phyloP scores from a whole-genome alignment of 2,329 filamentous ascomycete species.

The Arthrobotrys conoides region DNA sequence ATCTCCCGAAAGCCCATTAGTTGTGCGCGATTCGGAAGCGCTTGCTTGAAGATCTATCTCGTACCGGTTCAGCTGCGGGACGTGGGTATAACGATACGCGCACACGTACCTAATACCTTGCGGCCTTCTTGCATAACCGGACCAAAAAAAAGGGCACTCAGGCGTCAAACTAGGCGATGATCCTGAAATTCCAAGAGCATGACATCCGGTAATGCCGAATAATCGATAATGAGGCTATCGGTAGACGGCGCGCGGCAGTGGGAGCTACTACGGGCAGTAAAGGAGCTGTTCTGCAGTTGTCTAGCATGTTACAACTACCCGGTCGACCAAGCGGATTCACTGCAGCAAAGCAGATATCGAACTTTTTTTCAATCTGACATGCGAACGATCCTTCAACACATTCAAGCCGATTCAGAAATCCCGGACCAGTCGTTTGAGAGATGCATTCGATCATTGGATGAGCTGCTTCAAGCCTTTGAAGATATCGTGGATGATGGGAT shows the following conservation, averaged over 20 bases:
- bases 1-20: no score
- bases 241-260: slow-evolving; percentile 13
- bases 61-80: no score
- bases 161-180: background rate
- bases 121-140: no score
- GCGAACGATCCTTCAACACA: slow-evolving; percentile 7
- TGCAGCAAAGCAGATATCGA: background rate
- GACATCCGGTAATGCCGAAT: background rate
- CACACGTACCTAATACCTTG: no score
- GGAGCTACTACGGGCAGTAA: slow-evolving; percentile 24
- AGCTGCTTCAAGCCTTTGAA: slow-evolving; percentile 7
- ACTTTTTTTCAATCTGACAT: slow-evolving; percentile 28
- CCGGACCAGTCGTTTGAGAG: background rate
- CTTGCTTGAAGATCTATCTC: no score
- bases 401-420: slow-evolving; percentile 21
- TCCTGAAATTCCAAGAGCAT: background rate
- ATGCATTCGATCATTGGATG: slow-evolving; percentile 10
- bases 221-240: slow-evolving; percentile 21
- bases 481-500: slow-evolving; percentile 8
- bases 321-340: no score
- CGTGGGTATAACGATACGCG: no score
- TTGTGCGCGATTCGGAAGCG: no score
- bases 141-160: no score
- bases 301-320: slow-evolving; percentile 17
- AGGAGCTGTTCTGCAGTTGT: slow-evolving; percentile 19